These are phyloP conservation scores for Aspergillus arachidicola DNA, from an alignment of 2,329 filamentous ascomycete genomes.

Conservation along the genomic window DNA sequence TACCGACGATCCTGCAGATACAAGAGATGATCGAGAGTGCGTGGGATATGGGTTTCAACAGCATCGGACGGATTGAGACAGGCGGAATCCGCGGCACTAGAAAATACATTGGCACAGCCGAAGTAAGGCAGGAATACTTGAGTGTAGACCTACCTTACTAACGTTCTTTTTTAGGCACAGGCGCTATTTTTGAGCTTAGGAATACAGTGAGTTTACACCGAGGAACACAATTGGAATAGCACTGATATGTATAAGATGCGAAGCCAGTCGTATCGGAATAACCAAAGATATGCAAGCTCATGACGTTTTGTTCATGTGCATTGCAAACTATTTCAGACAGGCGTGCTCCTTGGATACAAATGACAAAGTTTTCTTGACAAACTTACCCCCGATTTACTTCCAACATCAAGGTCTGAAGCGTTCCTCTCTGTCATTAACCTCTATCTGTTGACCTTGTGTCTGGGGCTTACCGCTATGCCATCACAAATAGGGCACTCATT, in stretches of 20 bases:
- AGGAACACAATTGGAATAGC: background rate
- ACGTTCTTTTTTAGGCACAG: constrained; percentile 61
- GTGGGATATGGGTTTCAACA: constrained; percentile 84
- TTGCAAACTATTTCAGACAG: constrained; percentile 75
- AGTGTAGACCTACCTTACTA: constrained; percentile 11
- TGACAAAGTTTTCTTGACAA: constrained; percentile 70
- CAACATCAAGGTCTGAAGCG: constrained; percentile 69
- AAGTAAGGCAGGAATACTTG: constrained; percentile 56
- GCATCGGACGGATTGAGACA: constrained; percentile 74
- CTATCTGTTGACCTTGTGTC: background rate
- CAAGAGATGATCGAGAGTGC: constrained; percentile 85
- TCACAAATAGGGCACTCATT: constrained; percentile 71
- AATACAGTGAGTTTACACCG: constrained; percentile 58
- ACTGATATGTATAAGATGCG: constrained; percentile 49
- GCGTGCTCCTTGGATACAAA: constrained; percentile 50
- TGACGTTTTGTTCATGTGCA: constrained; percentile 63
- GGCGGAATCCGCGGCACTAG: constrained; percentile 85
- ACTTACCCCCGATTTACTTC: constrained; percentile 82
- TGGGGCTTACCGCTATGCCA: background rate
- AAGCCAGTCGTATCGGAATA: constrained; percentile 61
- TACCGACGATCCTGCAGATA: constrained; percentile 78
- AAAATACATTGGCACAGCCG: constrained; percentile 93
- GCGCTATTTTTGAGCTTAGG: constrained; percentile 72
- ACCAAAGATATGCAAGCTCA: constrained; percentile 51
- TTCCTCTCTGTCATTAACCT: background rate